phyloP scores from a whole-genome alignment of 352 stramenopile genomes.

The Pythium grandisporangium region DNA sequence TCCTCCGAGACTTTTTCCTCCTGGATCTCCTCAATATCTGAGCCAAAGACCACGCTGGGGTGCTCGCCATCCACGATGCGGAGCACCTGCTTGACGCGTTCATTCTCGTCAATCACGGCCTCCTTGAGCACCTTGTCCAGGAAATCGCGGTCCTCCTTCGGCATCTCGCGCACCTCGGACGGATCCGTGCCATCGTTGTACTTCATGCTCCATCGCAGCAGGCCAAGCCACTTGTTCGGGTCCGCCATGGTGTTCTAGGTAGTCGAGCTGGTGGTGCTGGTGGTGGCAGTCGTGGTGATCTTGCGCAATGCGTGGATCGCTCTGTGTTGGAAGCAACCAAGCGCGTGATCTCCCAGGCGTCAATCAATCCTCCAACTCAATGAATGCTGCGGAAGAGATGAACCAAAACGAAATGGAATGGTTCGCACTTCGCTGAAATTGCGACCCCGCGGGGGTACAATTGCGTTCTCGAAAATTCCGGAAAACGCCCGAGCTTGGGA shows the following conservation, averaged over 20 bases:
- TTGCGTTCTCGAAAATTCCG: slow-evolving; percentile 19
- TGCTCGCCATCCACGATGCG: slow-evolving; percentile 75
- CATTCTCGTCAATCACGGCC: slow-evolving; percentile 76
- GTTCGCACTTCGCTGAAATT: too few species aligned
- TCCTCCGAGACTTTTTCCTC: slow-evolving; percentile 33
- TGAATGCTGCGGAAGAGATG: too few species aligned
- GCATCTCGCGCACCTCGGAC: slow-evolving; percentile 55
- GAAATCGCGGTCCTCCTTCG: slow-evolving; percentile 66
- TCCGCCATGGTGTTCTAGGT: slow-evolving; percentile 51
- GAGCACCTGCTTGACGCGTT: slow-evolving; percentile 78
- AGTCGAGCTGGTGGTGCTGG: too few species aligned
- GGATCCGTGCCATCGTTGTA: slow-evolving; percentile 72
- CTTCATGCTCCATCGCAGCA: slow-evolving; percentile 87
- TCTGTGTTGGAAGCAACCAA: too few species aligned
- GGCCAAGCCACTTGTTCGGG: slow-evolving; percentile 81
- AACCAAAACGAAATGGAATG: too few species aligned
- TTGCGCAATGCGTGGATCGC: too few species aligned
- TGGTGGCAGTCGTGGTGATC: too few species aligned
- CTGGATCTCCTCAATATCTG: slow-evolving; percentile 23
- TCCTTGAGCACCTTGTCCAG: slow-evolving; percentile 81
- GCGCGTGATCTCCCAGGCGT: too few species aligned
- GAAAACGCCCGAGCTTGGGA: slow-evolving; percentile 3
- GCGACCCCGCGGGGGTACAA: slow-evolving; percentile 4
- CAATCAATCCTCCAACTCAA: too few species aligned
- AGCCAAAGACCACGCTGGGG: slow-evolving; percentile 55